A percentile compares a stretch with the other conserved stretches of the same genome.
These are phyloP conservation scores for Aspergillus pseudoterreus DNA, from an alignment of 2,329 filamentous ascomycete species.

Conservation along the genomic window DNA sequence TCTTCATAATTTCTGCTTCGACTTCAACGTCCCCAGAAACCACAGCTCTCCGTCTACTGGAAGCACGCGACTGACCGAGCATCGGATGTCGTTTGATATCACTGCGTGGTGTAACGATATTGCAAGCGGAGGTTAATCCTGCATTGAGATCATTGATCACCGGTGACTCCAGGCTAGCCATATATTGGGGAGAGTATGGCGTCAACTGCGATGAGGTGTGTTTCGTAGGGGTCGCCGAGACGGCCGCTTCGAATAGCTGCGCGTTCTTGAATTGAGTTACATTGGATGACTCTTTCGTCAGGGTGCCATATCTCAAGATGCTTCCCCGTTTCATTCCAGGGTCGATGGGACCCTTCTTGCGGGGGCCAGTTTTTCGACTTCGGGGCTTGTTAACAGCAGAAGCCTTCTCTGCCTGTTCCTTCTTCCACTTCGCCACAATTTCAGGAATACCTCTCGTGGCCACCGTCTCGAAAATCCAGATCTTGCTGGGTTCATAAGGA, in stretches of 20 bases:
- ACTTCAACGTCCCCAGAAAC: constrained; percentile 1
- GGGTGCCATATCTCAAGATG: constrained; percentile 39
- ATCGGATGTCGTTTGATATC: constrained; percentile 20
- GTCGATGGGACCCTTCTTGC: constrained; percentile 38
- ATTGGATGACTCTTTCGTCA: constrained; percentile 33
- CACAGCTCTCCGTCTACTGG: constrained; percentile 8
- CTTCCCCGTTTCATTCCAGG: constrained; percentile 39
- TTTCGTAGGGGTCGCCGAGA: constrained; percentile 15
- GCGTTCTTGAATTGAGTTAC: constrained; percentile 26
- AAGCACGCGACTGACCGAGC: constrained; percentile 7
- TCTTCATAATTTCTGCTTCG: not conserved
- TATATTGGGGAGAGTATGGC: constrained; percentile 13
- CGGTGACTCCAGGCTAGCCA: constrained; percentile 3
- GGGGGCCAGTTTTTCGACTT: constrained; percentile 24
- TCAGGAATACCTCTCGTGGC: constrained; percentile 63
- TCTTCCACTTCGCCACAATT: constrained; percentile 63
- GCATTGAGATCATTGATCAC: constrained; percentile 22
- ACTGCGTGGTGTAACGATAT: constrained; percentile 12
- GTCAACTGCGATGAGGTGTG: constrained; percentile 9
- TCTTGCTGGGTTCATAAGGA: constrained; percentile 60
- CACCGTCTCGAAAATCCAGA: constrained; percentile 66
- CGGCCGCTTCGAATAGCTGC: constrained; percentile 27
- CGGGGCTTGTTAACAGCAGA: constrained; percentile 27
- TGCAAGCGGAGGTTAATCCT: constrained; percentile 23
- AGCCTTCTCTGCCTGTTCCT: constrained; percentile 30